A percentile compares a stretch with the other conserved stretches of the same genome.
Evolutionary conservation across 1,139 yeast species (phyloP).

Genomic region (Geotrichum siamense): DNA sequence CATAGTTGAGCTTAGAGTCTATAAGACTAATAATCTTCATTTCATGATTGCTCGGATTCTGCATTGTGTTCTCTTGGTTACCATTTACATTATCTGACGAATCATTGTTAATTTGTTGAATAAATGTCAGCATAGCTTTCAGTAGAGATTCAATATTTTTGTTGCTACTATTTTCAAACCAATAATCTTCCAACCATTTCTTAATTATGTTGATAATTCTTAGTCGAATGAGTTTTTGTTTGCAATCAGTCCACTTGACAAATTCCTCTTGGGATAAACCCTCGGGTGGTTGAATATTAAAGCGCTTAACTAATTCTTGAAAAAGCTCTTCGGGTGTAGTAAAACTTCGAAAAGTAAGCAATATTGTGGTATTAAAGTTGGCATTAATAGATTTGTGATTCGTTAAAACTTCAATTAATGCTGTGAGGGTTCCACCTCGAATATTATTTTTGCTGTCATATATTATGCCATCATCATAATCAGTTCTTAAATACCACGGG

Average conservation of each 20-base stretch:
- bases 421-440: slow-evolving; percentile 81
- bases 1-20: slow-evolving; percentile 26
- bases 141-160: slow-evolving; percentile 31
- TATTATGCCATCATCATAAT: slow-evolving; percentile 63
- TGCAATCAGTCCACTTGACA: slow-evolving; percentile 69
- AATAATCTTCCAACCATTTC: slow-evolving; percentile 62
- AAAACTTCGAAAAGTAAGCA: slow-evolving; percentile 71
- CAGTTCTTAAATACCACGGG: slow-evolving; percentile 82
- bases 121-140: slow-evolving; percentile 51
- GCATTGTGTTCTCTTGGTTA: neutral
- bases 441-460: slow-evolving; percentile 67
- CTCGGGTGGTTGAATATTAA: slow-evolving; percentile 75
- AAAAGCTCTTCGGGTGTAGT: slow-evolving; percentile 62
- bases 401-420: slow-evolving; percentile 75
- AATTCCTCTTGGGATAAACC: slow-evolving; percentile 82
- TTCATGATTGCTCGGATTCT: slow-evolving; percentile 1
- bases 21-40: slow-evolving; percentile 20
- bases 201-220: slow-evolving; percentile 68
- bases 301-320: slow-evolving; percentile 55
- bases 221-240: slow-evolving; percentile 55
- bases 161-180: slow-evolving; percentile 45
- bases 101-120: slow-evolving; percentile 43
- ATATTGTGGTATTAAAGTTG: slow-evolving; percentile 60
- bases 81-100: slow-evolving; percentile 25
- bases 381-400: slow-evolving; percentile 68